Base-by-base conservation (phyloP, 306 rosid species). In the Senna tora region DNA sequence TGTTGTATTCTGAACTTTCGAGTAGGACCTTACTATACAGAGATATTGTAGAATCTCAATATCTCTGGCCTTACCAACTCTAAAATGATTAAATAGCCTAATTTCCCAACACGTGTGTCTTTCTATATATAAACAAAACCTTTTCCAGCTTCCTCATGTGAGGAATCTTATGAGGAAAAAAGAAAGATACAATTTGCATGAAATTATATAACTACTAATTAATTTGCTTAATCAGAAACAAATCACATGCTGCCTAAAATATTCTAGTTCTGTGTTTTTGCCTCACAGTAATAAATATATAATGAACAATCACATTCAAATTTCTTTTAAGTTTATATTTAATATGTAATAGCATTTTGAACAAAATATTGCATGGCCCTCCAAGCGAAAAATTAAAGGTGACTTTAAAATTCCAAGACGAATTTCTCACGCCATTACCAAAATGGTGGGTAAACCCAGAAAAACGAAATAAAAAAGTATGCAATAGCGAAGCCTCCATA, bases 231-330 rank as follows among this genome's bases (percentile, higher is more conserved):
- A n/a, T n/a, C n/a, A n/a, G 10, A 9, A 41, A 16, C 2, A 17
- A 17, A 49, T 41, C 50, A 49, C 54, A 49, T 49, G 22, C 65
- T n/a, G 30, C 25, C 28, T 34, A 22, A 69, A 69, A 41, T 5
- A 15, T 14, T 9, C 7, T 60, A 10, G 8, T 16, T 34, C 9
- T 0, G n/a, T 36, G 8, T 11, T 11, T 56, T 41, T 17, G 16
- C 15, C 39, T 54, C n/a, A n/a, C n/a, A n/a, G n/a, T n/a, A n/a
- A n/a, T n/a, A n/a, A n/a, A n/a, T n/a, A n/a, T n/a, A n/a, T n/a
- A n/a, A n/a, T n/a, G n/a, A n/a, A n/a, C n/a, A n/a, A n/a, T n/a
- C n/a, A n/a, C n/a, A n/a, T n/a, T n/a, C n/a, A n/a, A n/a, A n/a
- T n/a, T n/a, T n/a, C n/a, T n/a, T n/a, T n/a, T n/a, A n/a, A n/a